A percentile compares a stretch with the other conserved stretches of the same genome.
Conservation (phyloP, 1,284 basidiomycete species). For the Austroboletus olivaceoglutinosus region DNA sequence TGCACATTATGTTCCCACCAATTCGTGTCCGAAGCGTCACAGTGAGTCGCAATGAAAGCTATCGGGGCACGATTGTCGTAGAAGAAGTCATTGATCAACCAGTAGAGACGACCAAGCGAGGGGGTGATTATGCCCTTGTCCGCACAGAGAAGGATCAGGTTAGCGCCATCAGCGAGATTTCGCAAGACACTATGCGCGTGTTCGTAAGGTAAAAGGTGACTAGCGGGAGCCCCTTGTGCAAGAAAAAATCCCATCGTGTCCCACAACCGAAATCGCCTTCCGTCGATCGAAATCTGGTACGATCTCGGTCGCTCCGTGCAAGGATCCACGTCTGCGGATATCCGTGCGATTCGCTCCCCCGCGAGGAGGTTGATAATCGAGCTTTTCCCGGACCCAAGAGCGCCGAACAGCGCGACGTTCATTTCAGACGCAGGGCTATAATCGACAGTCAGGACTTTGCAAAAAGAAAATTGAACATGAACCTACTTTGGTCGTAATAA, state of each 20-base stretch:
- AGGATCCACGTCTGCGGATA: background rate
- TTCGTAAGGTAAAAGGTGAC: constrained; percentile 6
- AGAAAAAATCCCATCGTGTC: background rate
- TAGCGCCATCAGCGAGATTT: constrained; percentile 1
- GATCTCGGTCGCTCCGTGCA: background rate
- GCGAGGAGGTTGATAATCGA: constrained; percentile 8
- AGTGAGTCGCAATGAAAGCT: constrained; percentile 31
- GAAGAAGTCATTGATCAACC: constrained; percentile 9
- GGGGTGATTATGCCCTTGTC: background rate
- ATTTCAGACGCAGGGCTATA: background rate
- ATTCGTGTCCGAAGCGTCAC: constrained; percentile 15
- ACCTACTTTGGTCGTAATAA: constrained; percentile 1
- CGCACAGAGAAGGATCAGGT: constrained; percentile 10
- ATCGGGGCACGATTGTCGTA: constrained; percentile 20
- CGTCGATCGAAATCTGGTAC: background rate
- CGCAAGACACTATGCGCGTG: constrained; percentile 10
- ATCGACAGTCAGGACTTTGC: background rate
- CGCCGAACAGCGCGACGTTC: background rate
- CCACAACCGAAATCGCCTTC: background rate
- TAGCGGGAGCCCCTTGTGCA: background rate
- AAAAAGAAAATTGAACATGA: background rate
- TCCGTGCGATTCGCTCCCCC: background rate
- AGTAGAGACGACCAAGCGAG: background rate
- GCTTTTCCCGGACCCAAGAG: background rate
- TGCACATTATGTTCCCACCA: constrained; percentile 8